Base-by-base conservation (phyloP, 345 rosid species). In the Abelmoschus esculentus region DNA sequence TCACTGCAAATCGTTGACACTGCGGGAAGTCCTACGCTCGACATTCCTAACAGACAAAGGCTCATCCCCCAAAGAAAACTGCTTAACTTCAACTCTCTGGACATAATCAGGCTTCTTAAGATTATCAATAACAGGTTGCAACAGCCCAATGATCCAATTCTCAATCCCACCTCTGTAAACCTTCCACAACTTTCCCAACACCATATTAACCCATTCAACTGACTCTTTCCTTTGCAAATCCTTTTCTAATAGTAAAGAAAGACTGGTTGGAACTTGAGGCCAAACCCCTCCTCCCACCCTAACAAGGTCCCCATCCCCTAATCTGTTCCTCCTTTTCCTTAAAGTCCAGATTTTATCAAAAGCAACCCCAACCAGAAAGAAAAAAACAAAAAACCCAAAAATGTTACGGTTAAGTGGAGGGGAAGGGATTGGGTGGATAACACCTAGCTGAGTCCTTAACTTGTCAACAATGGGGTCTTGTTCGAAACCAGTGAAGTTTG, bases 141-240 rank as follows among this genome's bases (percentile, higher is more conserved):
- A 80, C 78, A 84, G 73, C 54, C 99, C 99, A 53, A 85, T 78
- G 3, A 95, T 55, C 98, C 99, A 95, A 80, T 95, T 86, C 86
- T 95, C 99, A 71, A 95, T 77, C 52, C 88, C 96, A 72, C 80
- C 89, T 80, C 98, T 88, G 61, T 95, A 95, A n/a, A 95, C 99
- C 80, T 91, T 95, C 99, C 99, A 91, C 46, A 91, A 70, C 84
- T 95, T 95, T 38, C 91, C 97, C 90, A 95, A 47, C 67, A 95
- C 99, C 98, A 95, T 95, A 72, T 95, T 95, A 44, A 95, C 99
- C 99, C 99, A 95, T 77, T 95, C 99, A 59, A 95, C 99, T 0
- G 98, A 95, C 73, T 95, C 99, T 73, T 95, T 95, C 85, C 99
- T 87, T 73, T 83, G 92, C 91, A 95, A 83, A 67, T 95, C 99